phyloP scores from a whole-genome alignment of 2,329 filamentous ascomycete genomes.

The Lachnellula suecica region DNA sequence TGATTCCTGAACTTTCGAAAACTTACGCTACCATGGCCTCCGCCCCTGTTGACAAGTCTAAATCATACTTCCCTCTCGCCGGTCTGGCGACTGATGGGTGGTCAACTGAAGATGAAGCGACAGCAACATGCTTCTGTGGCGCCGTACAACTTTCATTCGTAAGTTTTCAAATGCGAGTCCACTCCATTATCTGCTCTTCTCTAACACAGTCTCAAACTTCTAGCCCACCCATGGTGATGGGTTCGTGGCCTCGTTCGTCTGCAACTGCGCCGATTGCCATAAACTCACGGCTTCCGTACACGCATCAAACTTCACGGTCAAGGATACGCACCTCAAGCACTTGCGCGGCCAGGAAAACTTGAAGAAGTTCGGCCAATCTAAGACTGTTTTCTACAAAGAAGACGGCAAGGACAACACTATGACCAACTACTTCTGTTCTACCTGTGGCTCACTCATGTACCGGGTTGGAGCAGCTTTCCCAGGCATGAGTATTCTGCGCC shows the following conservation, averaged over 20 bases:
- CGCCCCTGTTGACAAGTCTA: constrained; percentile 32
- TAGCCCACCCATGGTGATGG: constrained; percentile 46
- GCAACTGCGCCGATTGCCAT: constrained; percentile 60
- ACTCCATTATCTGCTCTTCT: neutral
- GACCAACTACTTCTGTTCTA: constrained; percentile 61
- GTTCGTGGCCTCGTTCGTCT: constrained; percentile 52
- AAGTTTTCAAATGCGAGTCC: constrained; percentile 23
- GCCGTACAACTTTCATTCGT: constrained; percentile 54
- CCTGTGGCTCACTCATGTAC: constrained; percentile 62
- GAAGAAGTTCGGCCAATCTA: constrained; percentile 42
- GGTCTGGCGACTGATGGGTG: constrained; percentile 42
- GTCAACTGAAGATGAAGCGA: constrained; percentile 47
- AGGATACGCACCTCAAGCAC: constrained; percentile 44
- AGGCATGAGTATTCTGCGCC: constrained; percentile 47
- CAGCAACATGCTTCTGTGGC: constrained; percentile 59
- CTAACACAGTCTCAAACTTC: neutral
- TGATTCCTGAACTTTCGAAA: no score
- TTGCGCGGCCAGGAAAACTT: constrained; percentile 52
- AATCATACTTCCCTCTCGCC: constrained; percentile 39
- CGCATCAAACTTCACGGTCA: constrained; percentile 55
- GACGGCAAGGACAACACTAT: constrained; percentile 45
- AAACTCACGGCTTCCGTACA: constrained; percentile 65
- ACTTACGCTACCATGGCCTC: no score
- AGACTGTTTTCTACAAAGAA: constrained; percentile 40
- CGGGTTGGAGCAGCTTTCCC: constrained; percentile 45